Evolutionary conservation across 768 basidiomycete genomes (phyloP).

Genomic region (Cytidiella melzeri): DNA sequence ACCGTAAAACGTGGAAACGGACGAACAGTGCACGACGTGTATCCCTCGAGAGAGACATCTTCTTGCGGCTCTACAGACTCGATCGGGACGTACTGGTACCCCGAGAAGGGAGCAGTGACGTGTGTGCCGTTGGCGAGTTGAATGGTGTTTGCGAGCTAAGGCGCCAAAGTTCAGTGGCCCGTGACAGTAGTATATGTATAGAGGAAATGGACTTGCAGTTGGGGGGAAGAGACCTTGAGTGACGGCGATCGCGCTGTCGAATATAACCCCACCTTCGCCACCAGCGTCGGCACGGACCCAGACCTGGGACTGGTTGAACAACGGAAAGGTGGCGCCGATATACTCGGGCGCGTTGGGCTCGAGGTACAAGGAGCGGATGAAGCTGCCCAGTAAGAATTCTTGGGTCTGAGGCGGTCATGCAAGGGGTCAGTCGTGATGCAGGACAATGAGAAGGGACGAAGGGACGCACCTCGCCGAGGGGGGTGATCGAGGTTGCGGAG

Average conservation of each 20-base stretch:
- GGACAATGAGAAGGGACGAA: not conserved
- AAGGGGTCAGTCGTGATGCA: conserved; percentile 7
- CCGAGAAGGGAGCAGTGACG: not conserved
- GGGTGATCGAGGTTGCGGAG: conserved; percentile 16
- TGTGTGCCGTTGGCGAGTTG: conserved; percentile 58
- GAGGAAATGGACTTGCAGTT: conserved; percentile 28
- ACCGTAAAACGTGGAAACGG: conserved; percentile 3
- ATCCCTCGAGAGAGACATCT: conserved; percentile 18
- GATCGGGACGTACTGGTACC: conserved; percentile 46
- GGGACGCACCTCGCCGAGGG: conserved; percentile 16
- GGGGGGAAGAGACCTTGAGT: conserved; percentile 63
- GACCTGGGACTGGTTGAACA: conserved; percentile 33
- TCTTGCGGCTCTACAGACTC: conserved; percentile 19
- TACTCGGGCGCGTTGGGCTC: conserved; percentile 42
- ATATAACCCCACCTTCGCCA: conserved; percentile 56
- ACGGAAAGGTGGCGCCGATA: conserved; percentile 34
- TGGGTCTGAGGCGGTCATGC: conserved; percentile 10
- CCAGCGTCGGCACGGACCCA: conserved; percentile 58
- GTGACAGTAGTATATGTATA: not conserved
- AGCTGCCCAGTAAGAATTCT: conserved; percentile 40
- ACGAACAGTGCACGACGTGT: conserved; percentile 17
- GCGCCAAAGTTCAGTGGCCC: not conserved
- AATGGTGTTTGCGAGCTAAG: conserved; percentile 26
- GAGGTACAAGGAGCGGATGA: conserved; percentile 45
- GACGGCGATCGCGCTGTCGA: conserved; percentile 56